Percentiles rank a stretch among this genome's conserved stretches.
Evolutionary conservation across 129 eudicot species (phyloP).

Genomic region (Flaveria bidentis): DNA sequence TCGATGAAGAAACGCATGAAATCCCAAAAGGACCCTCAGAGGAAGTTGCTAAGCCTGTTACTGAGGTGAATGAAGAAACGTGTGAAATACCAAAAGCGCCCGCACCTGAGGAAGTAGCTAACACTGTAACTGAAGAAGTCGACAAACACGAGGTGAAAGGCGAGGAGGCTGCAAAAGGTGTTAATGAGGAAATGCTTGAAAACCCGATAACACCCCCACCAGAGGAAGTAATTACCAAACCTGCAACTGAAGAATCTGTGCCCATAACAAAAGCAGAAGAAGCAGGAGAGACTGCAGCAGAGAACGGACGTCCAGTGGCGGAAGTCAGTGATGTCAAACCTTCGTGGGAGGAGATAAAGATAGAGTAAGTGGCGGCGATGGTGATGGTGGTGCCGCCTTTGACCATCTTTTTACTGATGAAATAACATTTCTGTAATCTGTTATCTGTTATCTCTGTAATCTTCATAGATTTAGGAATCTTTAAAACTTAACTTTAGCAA

Average conservation of each 20-base stretch:
- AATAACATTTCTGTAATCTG: constrained; percentile 32
- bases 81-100: constrained; percentile 21
- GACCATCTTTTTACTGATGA: constrained; percentile 26
- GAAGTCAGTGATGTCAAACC: constrained; percentile 37
- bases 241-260: constrained; percentile 32
- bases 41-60: constrained; percentile 27
- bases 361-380: constrained; percentile 35
- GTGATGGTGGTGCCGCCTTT: constrained; percentile 14
- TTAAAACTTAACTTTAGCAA: constrained; percentile 28
- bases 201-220: constrained; percentile 1
- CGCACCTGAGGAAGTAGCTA: constrained; percentile 29
- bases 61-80: constrained; percentile 26
- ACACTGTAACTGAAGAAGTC: constrained; percentile 19
- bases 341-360: constrained; percentile 38
- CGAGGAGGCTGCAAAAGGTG: constrained; percentile 26
- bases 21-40: constrained; percentile 26
- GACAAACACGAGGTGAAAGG: constrained; percentile 16
- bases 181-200: constrained; percentile 3
- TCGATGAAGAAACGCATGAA: constrained; percentile 29
- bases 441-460: constrained; percentile 34
- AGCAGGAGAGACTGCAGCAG: constrained; percentile 20
- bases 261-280: constrained; percentile 26
- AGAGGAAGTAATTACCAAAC: constrained; percentile 27
- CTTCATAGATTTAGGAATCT: constrained; percentile 43
- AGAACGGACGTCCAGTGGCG: constrained; percentile 40